Evolutionary conservation across 768 basidiomycete species (phyloP).

Genomic region (Amanita pallidorosea): DNA sequence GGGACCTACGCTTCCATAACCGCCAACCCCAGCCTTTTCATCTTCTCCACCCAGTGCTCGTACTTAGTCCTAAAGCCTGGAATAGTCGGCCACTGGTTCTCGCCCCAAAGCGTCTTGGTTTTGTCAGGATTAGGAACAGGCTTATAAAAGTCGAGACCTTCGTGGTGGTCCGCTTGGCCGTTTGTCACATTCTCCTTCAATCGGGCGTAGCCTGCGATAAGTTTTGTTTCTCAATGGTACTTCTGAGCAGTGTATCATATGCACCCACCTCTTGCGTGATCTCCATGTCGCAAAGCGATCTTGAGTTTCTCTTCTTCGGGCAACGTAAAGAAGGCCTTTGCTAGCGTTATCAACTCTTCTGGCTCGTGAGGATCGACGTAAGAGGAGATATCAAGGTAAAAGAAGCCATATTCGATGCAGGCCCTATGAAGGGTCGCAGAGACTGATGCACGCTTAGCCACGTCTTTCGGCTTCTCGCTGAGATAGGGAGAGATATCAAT

Average conservation of each 20-base stretch:
- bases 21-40: constrained; percentile 71
- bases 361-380: constrained; percentile 49
- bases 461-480: constrained; percentile 18
- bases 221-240: neutral
- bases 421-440: constrained; percentile 59
- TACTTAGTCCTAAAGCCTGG: constrained; percentile 54
- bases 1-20: constrained; percentile 78
- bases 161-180: constrained; percentile 77
- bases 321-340: constrained; percentile 59
- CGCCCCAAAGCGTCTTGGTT: constrained; percentile 65
- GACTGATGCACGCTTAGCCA: constrained; percentile 30
- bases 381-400: constrained; percentile 68
- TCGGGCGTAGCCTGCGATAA: constrained; percentile 56
- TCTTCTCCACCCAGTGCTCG: constrained; percentile 72
- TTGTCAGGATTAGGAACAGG: constrained; percentile 64
- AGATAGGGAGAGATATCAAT: constrained; percentile 66
- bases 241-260: neutral
- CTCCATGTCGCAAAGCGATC: constrained; percentile 57
- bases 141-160: constrained; percentile 75
- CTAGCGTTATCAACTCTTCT: constrained; percentile 54
- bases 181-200: constrained; percentile 82
- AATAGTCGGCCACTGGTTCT: constrained; percentile 75
- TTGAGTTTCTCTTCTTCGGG: constrained; percentile 73
- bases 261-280: constrained; percentile 60
- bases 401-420: constrained; percentile 77